Conservation (phyloP, 2,329 filamentous ascomycete species). For the Sporothrix mexicana region DNA sequence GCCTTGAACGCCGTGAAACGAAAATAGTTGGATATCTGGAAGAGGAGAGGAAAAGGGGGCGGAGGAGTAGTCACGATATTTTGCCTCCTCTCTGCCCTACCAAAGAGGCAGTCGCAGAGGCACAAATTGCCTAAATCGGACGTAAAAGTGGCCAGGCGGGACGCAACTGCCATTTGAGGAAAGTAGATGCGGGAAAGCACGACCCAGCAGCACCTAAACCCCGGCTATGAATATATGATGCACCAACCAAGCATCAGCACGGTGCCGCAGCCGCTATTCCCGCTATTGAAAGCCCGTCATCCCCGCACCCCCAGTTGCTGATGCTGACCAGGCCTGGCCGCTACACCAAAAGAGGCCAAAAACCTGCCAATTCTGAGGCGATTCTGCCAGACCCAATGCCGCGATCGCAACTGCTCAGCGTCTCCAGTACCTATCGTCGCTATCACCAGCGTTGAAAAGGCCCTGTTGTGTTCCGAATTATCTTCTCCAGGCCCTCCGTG, state of each 20-base stretch:
- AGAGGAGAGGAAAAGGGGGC: background rate
- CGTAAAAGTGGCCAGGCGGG: constrained; percentile 24
- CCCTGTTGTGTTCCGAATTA: constrained; percentile 28
- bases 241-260: background rate
- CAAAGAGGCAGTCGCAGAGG: constrained; percentile 7
- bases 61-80: background rate
- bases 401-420: constrained; percentile 6
- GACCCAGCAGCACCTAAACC: constrained; percentile 1
- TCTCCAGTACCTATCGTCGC: background rate
- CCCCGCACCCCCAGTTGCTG: background rate
- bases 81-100: background rate
- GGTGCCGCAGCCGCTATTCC: constrained; percentile 2
- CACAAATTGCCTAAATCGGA: constrained; percentile 20
- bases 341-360: constrained; percentile 16
- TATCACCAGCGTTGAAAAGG: background rate
- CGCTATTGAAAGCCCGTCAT: background rate
- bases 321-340: background rate
- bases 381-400: background rate
- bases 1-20: no score
- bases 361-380: background rate
- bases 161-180: constrained; percentile 29
- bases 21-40: background rate
- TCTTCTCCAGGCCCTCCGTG: constrained; percentile 23
- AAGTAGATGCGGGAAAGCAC: constrained; percentile 29
- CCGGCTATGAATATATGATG: background rate